A percentile compares a stretch with the other conserved stretches of the same genome.
phyloP scores from a whole-genome alignment of 2,329 filamentous ascomycete species.

The Coniella lustricola region DNA sequence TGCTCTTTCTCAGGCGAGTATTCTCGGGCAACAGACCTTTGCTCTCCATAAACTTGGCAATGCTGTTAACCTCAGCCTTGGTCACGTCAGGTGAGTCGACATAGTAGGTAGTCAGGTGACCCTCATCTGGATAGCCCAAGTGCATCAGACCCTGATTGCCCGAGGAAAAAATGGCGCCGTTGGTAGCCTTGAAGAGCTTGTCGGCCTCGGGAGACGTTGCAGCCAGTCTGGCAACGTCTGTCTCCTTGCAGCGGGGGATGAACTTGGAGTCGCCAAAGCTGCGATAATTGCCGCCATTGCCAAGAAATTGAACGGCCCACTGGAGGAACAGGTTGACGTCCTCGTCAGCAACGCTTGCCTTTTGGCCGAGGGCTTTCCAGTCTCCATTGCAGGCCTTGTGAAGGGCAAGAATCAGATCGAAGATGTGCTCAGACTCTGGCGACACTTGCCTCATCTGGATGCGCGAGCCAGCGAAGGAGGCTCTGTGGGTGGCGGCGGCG shows the following conservation, averaged over 20 bases:
- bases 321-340: conserved; percentile 65
- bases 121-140: conserved; percentile 65
- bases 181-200: conserved; percentile 59
- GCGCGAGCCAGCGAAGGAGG: conserved; percentile 68
- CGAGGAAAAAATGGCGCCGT: conserved; percentile 65
- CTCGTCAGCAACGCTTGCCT: conserved; percentile 56
- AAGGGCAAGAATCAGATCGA: conserved; percentile 70
- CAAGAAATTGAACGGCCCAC: conserved; percentile 72
- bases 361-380: conserved; percentile 60
- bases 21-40: conserved; percentile 70
- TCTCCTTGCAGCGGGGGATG: conserved; percentile 61
- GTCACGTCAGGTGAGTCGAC: conserved; percentile 69
- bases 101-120: conserved; percentile 78
- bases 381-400: conserved; percentile 61
- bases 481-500: conserved; percentile 37
- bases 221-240: conserved; percentile 58
- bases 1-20: conserved; percentile 63
- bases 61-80: conserved; percentile 64
- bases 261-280: conserved; percentile 83
- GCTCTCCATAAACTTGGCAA: conserved; percentile 66
- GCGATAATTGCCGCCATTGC: conserved; percentile 80
- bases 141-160: conserved; percentile 61
- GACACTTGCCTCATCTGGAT: conserved; percentile 77
- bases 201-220: conserved; percentile 52
- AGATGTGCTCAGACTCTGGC: conserved; percentile 74